Conservation (phyloP, 176 grass and related monocot species). For the Zoysia japonica region DNA sequence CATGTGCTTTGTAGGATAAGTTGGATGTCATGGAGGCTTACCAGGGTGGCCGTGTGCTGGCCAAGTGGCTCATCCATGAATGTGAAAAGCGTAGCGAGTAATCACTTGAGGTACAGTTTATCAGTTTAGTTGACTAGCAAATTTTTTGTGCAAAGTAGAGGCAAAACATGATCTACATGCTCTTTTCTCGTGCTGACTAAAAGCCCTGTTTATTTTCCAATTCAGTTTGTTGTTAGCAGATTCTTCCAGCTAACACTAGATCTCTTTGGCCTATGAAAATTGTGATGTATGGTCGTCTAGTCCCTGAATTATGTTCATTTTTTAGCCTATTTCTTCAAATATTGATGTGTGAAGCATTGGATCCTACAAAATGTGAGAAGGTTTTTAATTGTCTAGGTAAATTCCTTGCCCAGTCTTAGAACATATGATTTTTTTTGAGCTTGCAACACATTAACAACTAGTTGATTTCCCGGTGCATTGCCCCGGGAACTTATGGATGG, state of each 20-base stretch:
- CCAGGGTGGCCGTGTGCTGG: not conserved
- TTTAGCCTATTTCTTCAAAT: constrained; percentile 41
- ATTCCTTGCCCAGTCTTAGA: too few species aligned
- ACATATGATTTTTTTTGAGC: too few species aligned
- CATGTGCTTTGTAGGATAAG: constrained; percentile 36
- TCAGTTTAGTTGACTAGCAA: too few species aligned
- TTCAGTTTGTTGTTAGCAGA: too few species aligned
- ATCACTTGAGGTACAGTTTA: constrained; percentile 47
- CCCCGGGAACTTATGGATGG: too few species aligned
- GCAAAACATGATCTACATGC: not conserved
- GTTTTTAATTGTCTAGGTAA: constrained; percentile 76
- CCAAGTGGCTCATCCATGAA: not conserved
- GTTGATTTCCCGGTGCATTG: too few species aligned
- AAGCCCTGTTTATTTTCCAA: not conserved
- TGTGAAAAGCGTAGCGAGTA: constrained; percentile 52
- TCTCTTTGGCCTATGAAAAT: not conserved
- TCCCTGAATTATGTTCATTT: constrained; percentile 22
- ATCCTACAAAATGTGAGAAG: constrained; percentile 96
- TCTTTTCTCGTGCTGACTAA: not conserved
- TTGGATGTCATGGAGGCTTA: constrained; percentile 23
- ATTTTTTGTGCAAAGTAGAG: too few species aligned
- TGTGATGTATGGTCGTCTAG: not conserved
- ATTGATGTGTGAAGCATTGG: constrained; percentile 93
- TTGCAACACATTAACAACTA: too few species aligned
- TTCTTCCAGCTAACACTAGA: too few species aligned